phyloP scores from a whole-genome alignment of 2,329 filamentous ascomycete species.

The Cladosporium colombiae region DNA sequence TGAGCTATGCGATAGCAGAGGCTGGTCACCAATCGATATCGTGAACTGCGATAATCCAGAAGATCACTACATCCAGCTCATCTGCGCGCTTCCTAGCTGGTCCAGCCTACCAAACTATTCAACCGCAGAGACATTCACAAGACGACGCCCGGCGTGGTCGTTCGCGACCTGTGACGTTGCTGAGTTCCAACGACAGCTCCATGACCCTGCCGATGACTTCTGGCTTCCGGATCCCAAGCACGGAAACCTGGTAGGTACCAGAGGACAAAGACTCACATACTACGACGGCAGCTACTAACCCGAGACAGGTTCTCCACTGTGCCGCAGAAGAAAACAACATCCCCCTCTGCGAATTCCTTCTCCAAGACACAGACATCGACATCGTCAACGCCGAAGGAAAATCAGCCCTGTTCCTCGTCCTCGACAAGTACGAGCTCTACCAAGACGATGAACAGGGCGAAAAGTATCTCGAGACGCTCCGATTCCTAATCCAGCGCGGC shows the following conservation, averaged over 20 bases:
- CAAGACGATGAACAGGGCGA: neutral
- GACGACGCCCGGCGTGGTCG: neutral
- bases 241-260: neutral
- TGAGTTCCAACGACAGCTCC: neutral
- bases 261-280: neutral
- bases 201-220: neutral
- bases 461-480: neutral
- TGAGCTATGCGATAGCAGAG: neutral
- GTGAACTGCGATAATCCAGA: neutral
- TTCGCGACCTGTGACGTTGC: neutral
- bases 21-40: neutral
- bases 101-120: neutral
- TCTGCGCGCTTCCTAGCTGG: neutral
- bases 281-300: neutral
- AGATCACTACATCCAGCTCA: neutral
- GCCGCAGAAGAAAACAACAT: conserved; percentile 3
- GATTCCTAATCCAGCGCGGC: neutral
- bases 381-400: neutral
- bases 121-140: neutral
- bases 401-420: neutral
- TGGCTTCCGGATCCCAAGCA: neutral
- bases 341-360: neutral
- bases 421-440: neutral
- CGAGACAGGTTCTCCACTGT: neutral
- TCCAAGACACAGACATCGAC: neutral